Evolutionary conservation across 2,329 filamentous ascomycete species (phyloP), one percentile per base, ranked within the genome.

Genomic region (Delphinella strobiligena): DNA sequence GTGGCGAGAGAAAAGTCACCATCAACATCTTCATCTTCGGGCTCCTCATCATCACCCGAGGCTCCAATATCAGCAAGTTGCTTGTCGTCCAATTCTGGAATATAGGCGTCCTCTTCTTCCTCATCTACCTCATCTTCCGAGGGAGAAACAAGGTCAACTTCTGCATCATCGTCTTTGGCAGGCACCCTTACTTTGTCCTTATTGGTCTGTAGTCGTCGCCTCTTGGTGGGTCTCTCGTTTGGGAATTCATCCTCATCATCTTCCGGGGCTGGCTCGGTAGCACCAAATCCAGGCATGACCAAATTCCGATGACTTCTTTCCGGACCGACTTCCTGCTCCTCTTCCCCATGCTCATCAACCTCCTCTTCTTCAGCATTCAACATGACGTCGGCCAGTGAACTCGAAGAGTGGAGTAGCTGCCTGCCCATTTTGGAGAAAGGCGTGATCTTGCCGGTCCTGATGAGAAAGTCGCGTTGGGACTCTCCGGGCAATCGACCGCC

Each of bases 381-480:
- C 43, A 94, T 72, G 2, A 80, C 81, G 52, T 88, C 79, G 9
- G 82, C 80, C 12, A 94, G 66, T 44, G 79, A 80, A 2, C 80
- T 80, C 33, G 79, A 70, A 2, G 78, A 69, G 3, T 72, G 75
- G 19, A 74, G 67, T 2, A 78, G 64, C n/a, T 74, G 69, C 11
- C 75, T 71, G 18, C 77, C 77, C 50, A 93, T 74, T 47, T 80
- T 83, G 5, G 87, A 83, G 54, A 98, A 98, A 0, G 91, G 91
- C 0, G 91, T 98, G 49, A 98, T 96, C 62, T 96, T 96, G 45
- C 91, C 91, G 0, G 89, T 98, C 19, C 91, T 78, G 36, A 98
- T 91, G 34, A 98, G 72, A 56, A 83, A 98, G 34, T 94, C 88
- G 37, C 88, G 76, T 45, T 85, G 78, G 17, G 75, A 86, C 63